These are phyloP conservation scores for Alternaria brassicicola DNA, from an alignment of 2,329 filamentous ascomycete species.

Conservation along the genomic window DNA sequence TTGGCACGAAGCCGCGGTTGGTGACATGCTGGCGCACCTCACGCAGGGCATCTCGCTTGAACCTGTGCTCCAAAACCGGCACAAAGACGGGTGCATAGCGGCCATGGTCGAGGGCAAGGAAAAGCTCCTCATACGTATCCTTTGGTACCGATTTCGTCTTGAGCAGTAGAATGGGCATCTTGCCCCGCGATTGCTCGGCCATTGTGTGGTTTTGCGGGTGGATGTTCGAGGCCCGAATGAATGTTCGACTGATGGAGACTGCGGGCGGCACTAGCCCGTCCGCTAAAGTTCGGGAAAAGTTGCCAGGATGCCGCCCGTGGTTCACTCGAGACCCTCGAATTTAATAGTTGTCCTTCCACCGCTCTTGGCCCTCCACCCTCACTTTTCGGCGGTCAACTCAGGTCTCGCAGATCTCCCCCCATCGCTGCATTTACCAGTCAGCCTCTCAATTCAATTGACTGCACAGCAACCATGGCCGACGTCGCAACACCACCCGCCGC, in stretches of 20 bases:
- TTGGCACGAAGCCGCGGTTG: constrained; percentile 48
- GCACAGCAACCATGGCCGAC: constrained; percentile 41
- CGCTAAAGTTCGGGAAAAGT: constrained; percentile 32
- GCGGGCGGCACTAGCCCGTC: constrained; percentile 14
- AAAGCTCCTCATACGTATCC: constrained; percentile 75
- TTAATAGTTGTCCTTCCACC: constrained; percentile 31
- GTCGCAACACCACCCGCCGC: constrained; percentile 48
- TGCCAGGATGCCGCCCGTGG: constrained; percentile 23
- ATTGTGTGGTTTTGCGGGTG: constrained; percentile 25
- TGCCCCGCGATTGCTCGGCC: constrained; percentile 28
- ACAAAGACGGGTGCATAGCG: constrained; percentile 72
- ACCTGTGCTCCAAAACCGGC: constrained; percentile 75
- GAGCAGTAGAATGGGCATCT: constrained; percentile 69
- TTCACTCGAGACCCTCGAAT: constrained; percentile 29
- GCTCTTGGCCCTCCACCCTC: constrained; percentile 3
- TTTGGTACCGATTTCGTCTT: constrained; percentile 76
- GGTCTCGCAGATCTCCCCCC: constrained; percentile 7
- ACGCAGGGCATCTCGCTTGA: constrained; percentile 65
- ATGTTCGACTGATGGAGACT: constrained; percentile 9
- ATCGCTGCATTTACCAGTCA: constrained; percentile 23
- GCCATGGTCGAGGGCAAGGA: constrained; percentile 56
- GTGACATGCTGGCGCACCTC: constrained; percentile 60
- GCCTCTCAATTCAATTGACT: constrained; percentile 26
- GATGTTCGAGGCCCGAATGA: constrained; percentile 6
- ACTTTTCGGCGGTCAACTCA: constrained; percentile 12